These are phyloP conservation scores for Croton setiger DNA, from an alignment of 441 rosid species.

Conservation along the genomic window DNA sequence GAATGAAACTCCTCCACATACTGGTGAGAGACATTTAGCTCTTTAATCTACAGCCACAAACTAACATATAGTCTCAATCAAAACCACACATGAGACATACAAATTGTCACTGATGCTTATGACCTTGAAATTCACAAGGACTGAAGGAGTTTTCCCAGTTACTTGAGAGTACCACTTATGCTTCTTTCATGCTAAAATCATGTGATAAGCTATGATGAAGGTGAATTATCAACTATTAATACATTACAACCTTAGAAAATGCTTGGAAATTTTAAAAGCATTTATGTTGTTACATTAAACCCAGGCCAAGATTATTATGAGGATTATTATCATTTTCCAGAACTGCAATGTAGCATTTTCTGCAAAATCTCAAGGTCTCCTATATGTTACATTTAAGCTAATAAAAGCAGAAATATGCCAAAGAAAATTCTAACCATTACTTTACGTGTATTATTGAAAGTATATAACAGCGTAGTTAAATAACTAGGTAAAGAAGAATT, in stretches of 20 bases:
- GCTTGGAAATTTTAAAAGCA: not conserved
- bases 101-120: not conserved
- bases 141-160: not conserved
- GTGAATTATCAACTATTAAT: too few relatives aligned
- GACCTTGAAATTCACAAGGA: too few relatives aligned
- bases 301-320: too few relatives aligned
- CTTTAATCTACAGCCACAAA: conserved; percentile 59
- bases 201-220: too few relatives aligned
- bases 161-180: not conserved
- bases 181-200: not conserved
- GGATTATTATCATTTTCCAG: too few relatives aligned
- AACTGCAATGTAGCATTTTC: not conserved
- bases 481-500: not conserved
- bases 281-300: not conserved
- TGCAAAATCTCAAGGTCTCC: not conserved
- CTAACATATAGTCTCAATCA: conserved; percentile 38
- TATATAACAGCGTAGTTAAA: not conserved
- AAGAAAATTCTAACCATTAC: not conserved
- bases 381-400: not conserved
- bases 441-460: not conserved
- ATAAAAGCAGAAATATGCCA: not conserved
- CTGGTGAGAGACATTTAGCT: conserved; percentile 39
- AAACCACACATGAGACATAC: conserved; percentile 10
- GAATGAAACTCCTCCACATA: conserved; percentile 34
- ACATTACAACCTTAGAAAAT: not conserved